phyloP scores from a whole-genome alignment of 2,329 filamentous ascomycete genomes.

The Daldinia sp. region DNA sequence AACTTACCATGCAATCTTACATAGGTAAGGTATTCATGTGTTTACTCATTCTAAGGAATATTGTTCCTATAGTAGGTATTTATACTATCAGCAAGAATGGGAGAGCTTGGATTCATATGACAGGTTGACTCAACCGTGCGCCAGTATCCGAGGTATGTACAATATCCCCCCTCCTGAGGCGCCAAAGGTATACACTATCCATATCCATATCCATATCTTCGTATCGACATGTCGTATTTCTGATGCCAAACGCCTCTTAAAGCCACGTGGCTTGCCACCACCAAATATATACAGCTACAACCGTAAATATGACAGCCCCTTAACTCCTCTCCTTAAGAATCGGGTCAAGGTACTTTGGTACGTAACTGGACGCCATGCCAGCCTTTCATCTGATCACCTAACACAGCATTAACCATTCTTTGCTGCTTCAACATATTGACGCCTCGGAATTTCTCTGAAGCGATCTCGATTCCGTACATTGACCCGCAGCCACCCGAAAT shows the following conservation, averaged over 20 bases:
- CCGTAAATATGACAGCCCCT: neutral
- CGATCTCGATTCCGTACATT: constrained; percentile 88
- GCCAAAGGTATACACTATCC: neutral
- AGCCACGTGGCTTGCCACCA: neutral
- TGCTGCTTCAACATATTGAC: constrained; percentile 83
- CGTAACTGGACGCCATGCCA: constrained; percentile 89
- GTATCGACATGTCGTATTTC: constrained; percentile 3
- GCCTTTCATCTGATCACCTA: constrained; percentile 79
- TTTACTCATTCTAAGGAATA: neutral
- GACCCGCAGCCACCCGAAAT: constrained; percentile 86
- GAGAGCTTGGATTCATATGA: constrained; percentile 17
- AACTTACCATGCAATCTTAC: neutral
- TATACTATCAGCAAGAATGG: neutral
- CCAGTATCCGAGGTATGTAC: constrained; percentile 21
- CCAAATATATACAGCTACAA: constrained; percentile 3
- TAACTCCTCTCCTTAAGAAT: neutral
- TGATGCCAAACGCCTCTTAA: neutral
- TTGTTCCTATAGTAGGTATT: neutral
- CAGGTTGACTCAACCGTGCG: neutral
- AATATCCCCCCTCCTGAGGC: neutral
- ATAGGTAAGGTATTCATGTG: neutral
- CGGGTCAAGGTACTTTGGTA: constrained; percentile 67
- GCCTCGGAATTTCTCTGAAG: constrained; percentile 77
- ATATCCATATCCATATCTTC: neutral
- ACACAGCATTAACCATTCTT: constrained; percentile 79